phyloP scores from a whole-genome alignment of 192 early-diverging fungal species.

The Funneliformis mosseae region DNA sequence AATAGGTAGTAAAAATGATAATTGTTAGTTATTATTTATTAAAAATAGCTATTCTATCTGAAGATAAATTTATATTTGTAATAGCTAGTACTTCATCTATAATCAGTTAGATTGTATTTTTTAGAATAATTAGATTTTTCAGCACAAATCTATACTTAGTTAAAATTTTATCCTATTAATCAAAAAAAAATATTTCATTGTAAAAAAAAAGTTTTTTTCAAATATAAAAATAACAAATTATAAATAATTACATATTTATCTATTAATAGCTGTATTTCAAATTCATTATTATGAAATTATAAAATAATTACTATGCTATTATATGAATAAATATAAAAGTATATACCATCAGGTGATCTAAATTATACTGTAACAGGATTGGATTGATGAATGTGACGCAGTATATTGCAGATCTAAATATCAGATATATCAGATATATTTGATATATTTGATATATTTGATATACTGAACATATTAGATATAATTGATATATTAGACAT shows the following conservation, averaged over 20 bases:
- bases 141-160: neutral
- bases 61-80: neutral
- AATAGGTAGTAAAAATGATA: constrained; percentile 31
- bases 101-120: neutral
- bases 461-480: constrained; percentile 85
- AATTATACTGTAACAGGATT: too few relatives aligned
- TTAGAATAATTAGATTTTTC: constrained; percentile 5
- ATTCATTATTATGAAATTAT: constrained; percentile 66
- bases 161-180: neutral
- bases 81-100: neutral
- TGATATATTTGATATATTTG: too few relatives aligned
- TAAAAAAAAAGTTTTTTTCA: too few relatives aligned
- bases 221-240: neutral
- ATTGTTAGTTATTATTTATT: neutral
- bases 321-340: constrained; percentile 83
- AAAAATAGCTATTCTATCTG: neutral
- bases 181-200: too few relatives aligned
- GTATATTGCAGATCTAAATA: too few relatives aligned
- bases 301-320: constrained; percentile 83
- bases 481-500: too few relatives aligned
- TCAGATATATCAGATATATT: too few relatives aligned
- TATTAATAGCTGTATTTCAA: constrained; percentile 62
- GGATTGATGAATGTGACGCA: too few relatives aligned
- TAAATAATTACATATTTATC: constrained; percentile 63
- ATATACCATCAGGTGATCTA: constrained; percentile 73